These are phyloP conservation scores for Clausena lansium DNA, from an alignment of 345 rosid genomes.

Conservation along the genomic window DNA sequence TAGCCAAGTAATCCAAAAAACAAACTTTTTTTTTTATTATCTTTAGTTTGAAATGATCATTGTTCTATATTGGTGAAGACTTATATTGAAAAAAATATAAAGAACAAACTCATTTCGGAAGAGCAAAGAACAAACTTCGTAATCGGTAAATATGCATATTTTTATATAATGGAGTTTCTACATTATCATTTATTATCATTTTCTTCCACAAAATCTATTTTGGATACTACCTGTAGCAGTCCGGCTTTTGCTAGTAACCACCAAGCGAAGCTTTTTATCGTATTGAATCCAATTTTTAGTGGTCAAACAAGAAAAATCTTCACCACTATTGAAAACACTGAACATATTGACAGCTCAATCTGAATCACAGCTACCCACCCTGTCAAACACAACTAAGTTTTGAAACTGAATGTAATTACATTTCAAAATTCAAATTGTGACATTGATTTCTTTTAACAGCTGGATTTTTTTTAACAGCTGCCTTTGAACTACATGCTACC, in stretches of 20 bases:
- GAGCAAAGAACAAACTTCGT: too few species aligned
- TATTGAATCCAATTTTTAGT: background rate
- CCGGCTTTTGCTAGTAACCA: background rate
- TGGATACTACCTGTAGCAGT: too few species aligned
- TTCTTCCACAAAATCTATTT: background rate
- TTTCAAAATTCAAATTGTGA: background rate
- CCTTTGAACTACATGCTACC: conserved; percentile 26
- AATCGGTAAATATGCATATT: too few species aligned
- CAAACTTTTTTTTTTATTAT: too few species aligned
- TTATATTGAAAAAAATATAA: too few species aligned
- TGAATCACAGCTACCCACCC: background rate
- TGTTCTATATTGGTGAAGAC: too few species aligned
- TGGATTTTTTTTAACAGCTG: background rate
- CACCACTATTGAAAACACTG: background rate
- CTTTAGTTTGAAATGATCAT: too few species aligned
- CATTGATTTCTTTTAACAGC: background rate
- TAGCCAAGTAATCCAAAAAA: too few species aligned
- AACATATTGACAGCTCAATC: background rate
- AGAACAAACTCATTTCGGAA: too few species aligned
- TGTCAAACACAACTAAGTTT: background rate
- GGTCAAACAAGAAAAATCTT: background rate
- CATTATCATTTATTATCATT: background rate
- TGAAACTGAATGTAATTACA: background rate
- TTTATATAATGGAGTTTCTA: too few species aligned
- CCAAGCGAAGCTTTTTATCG: background rate